Conservation (phyloP, 768 basidiomycete species). For the Tulasnella sp. region DNA sequence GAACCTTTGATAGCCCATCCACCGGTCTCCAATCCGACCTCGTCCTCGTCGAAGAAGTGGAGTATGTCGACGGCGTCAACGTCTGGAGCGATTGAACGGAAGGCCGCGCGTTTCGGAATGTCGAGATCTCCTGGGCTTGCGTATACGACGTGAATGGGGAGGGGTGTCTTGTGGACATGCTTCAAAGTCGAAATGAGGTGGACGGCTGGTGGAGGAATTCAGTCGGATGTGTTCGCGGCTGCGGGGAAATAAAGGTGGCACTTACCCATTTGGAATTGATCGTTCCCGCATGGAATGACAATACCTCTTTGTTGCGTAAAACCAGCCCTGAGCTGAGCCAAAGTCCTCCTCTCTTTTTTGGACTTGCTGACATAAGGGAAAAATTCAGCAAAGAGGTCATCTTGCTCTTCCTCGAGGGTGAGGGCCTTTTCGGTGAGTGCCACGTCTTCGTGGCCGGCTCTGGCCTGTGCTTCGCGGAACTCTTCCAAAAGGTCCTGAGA, state of each 20-base stretch:
- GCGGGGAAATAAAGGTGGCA: not conserved
- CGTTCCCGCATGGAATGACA: not conserved
- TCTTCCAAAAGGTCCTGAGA: not conserved
- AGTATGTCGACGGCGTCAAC: not conserved
- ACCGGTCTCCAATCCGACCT: not conserved
- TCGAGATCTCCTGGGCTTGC: not conserved
- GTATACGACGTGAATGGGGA: slow-evolving; percentile 6
- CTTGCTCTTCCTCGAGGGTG: not conserved
- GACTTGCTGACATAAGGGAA: slow-evolving; percentile 3
- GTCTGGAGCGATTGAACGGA: not conserved
- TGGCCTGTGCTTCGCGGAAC: not conserved
- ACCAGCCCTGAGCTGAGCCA: not conserved
- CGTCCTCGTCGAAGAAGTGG: not conserved
- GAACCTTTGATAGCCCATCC: slow-evolving; percentile 6
- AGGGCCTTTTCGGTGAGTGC: not conserved
- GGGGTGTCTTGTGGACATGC: not conserved
- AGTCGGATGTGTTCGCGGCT: not conserved
- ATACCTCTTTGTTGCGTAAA: not conserved
- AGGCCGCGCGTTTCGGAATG: not conserved
- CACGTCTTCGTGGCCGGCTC: slow-evolving; percentile 5
- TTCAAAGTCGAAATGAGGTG: not conserved
- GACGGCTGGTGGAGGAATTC: not conserved
- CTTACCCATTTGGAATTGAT: slow-evolving; percentile 4
- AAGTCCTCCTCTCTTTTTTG: not conserved
- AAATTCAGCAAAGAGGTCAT: not conserved